These are phyloP conservation scores for Paxillus ammoniavirescens DNA, from an alignment of 768 basidiomycete genomes.

Conservation along the genomic window DNA sequence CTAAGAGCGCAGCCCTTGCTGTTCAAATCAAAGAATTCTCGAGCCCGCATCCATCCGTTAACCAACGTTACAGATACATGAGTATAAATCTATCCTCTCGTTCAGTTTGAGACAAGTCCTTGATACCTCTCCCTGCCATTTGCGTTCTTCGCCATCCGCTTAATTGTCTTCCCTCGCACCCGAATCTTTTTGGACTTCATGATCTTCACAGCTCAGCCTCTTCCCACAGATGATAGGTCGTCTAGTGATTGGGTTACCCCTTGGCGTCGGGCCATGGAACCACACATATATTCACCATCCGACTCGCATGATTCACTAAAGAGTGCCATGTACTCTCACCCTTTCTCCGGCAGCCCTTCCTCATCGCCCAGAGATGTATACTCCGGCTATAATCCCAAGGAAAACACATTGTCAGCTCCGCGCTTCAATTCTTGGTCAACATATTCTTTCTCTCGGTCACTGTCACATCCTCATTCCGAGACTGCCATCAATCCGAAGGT, in stretches of 20 bases:
- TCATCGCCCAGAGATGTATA: slow-evolving; percentile 20
- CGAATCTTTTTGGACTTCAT: slow-evolving; percentile 24
- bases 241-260: slow-evolving; percentile 15
- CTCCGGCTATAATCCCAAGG: slow-evolving; percentile 24
- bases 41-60: slow-evolving; percentile 28
- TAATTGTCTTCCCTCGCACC: slow-evolving; percentile 17
- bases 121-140: slow-evolving; percentile 27
- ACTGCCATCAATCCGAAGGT: slow-evolving; percentile 27
- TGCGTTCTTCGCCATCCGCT: slow-evolving; percentile 15
- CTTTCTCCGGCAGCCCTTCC: slow-evolving; percentile 17
- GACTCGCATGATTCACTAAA: slow-evolving; percentile 19
- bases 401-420: slow-evolving; percentile 8
- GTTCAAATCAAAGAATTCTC: slow-evolving; percentile 23
- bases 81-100: slow-evolving; percentile 30
- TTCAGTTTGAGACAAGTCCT: slow-evolving; percentile 20
- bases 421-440: slow-evolving; percentile 21
- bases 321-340: slow-evolving; percentile 29
- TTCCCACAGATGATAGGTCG: slow-evolving; percentile 23
- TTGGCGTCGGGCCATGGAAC: slow-evolving; percentile 16
- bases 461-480: slow-evolving; percentile 10
- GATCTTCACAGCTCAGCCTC: slow-evolving; percentile 33
- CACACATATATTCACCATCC: slow-evolving; percentile 32
- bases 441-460: slow-evolving; percentile 13
- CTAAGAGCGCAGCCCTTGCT: slow-evolving; percentile 25
- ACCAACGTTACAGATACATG: slow-evolving; percentile 29